phyloP scores from a whole-genome alignment of 2,329 filamentous ascomycete genomes.

The Chrysoporthe austroafricana region DNA sequence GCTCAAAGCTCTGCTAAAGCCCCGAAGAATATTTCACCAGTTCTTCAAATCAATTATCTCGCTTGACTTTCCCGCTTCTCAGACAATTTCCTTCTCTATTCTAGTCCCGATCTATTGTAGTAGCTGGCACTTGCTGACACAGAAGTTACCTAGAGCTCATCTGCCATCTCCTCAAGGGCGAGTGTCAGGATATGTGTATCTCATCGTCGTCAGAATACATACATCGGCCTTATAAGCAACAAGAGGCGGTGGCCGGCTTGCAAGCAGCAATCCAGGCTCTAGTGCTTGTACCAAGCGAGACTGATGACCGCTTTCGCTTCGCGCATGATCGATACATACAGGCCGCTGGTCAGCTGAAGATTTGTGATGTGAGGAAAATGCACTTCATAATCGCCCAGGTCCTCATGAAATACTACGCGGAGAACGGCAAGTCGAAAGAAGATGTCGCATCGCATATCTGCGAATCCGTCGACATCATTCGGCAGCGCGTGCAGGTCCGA shows the following conservation, averaged over 20 bases:
- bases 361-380: conserved; percentile 77
- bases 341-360: conserved; percentile 70
- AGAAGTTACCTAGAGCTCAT: conserved; percentile 56
- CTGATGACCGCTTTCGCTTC: conserved; percentile 86
- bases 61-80: not conserved
- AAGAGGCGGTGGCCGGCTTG: conserved; percentile 76
- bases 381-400: conserved; percentile 87
- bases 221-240: conserved; percentile 60
- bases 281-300: conserved; percentile 79
- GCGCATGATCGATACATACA: conserved; percentile 86
- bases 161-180: conserved; percentile 74
- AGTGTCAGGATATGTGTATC: conserved; percentile 60
- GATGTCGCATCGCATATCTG: conserved; percentile 82
- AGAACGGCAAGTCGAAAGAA: conserved; percentile 68
- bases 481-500: conserved; percentile 61
- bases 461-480: conserved; percentile 75
- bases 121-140: not conserved
- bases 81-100: not conserved
- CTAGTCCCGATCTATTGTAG: not conserved
- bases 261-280: conserved; percentile 80
- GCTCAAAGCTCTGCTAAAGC: not conserved
- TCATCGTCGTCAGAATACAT: conserved; percentile 36
- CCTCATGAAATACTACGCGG: conserved; percentile 71
- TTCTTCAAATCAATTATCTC: not conserved
- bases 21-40: not conserved